phyloP scores from a whole-genome alignment of 2,329 filamentous ascomycete genomes.

The Aspergillus pseudoglaucus region DNA sequence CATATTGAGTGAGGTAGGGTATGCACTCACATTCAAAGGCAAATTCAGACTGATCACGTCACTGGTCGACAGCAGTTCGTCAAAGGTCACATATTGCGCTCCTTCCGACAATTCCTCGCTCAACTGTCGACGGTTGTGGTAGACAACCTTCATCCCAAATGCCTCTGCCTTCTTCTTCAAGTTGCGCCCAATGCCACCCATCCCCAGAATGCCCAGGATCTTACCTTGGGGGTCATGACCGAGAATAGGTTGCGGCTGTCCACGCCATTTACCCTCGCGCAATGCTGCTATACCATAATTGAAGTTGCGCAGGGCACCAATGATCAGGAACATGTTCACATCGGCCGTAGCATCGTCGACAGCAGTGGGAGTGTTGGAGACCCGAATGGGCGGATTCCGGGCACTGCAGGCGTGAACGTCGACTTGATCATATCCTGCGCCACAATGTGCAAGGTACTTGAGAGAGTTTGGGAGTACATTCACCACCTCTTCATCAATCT shows the following conservation, averaged over 20 bases:
- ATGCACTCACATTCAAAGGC: conserved; percentile 64
- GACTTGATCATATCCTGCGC: conserved; percentile 78
- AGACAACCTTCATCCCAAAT: conserved; percentile 70
- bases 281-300: conserved; percentile 60
- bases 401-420: conserved; percentile 65
- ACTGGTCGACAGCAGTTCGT: conserved; percentile 61
- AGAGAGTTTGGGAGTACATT: conserved; percentile 37
- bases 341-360: conserved; percentile 82
- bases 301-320: conserved; percentile 72
- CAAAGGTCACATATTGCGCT: conserved; percentile 54
- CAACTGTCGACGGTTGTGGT: conserved; percentile 64
- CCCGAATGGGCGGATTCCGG: conserved; percentile 52
- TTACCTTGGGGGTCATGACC: conserved; percentile 77
- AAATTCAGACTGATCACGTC: conserved; percentile 77
- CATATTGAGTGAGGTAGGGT: not conserved
- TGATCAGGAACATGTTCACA: conserved; percentile 69
- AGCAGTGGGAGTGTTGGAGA: conserved; percentile 75
- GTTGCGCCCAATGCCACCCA: conserved; percentile 79
- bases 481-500: conserved; percentile 65
- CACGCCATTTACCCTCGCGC: conserved; percentile 63
- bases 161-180: conserved; percentile 66
- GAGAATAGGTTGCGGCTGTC: conserved; percentile 46
- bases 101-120: conserved; percentile 43
- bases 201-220: conserved; percentile 71
- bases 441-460: conserved; percentile 34